These are phyloP conservation scores for Petunia secreta DNA, from an alignment of 257 asterid genomes.

Conservation along the genomic window DNA sequence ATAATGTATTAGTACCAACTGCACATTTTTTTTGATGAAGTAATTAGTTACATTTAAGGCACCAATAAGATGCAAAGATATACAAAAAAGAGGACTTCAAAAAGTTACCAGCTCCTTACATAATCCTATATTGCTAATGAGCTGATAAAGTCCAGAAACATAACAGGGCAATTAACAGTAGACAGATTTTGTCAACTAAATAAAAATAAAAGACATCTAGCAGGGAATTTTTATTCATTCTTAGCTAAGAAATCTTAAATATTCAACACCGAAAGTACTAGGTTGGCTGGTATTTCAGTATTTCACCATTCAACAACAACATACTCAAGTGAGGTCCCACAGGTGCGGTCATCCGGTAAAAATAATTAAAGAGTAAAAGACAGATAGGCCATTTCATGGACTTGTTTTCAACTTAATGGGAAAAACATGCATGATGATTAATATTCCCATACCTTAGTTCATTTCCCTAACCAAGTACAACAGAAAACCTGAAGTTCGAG, in stretches of 20 bases:
- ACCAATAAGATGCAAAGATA: no score
- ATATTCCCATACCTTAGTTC: not conserved
- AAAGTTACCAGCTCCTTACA: no score
- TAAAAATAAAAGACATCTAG: not conserved
- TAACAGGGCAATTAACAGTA: no score
- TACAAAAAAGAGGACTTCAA: no score
- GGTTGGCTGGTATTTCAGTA: not conserved
- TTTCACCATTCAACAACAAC: no score
- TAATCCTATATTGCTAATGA: no score
- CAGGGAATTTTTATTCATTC: not conserved
- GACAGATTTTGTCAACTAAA: no score
- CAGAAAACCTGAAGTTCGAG: not conserved
- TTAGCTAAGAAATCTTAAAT: not conserved
- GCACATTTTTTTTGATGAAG: not conserved
- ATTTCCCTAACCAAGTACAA: not conserved
- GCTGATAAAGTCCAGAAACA: no score
- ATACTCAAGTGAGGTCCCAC: no score
- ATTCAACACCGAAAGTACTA: not conserved
- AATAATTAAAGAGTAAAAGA: not conserved
- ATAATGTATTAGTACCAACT: conserved; percentile 22
- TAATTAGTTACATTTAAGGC: no score
- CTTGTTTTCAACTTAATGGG: not conserved
- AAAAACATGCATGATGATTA: not conserved
- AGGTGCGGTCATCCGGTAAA: not conserved
- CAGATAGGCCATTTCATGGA: not conserved